Conservation (phyloP, 208 protist species). For the Acanthamoeba comandoni region DNA sequence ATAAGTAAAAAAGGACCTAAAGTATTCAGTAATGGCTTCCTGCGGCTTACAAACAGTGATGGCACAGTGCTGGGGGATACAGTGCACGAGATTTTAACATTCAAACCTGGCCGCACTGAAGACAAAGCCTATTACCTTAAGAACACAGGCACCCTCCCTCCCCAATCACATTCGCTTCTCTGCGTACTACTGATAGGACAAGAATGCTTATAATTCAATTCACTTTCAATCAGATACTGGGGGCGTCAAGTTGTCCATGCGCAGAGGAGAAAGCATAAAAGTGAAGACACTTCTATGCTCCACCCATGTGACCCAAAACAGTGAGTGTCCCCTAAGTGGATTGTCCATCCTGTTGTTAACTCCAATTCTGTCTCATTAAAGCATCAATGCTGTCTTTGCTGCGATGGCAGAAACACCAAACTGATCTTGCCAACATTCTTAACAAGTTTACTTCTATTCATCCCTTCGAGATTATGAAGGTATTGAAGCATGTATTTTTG, state of each 20-base stretch:
- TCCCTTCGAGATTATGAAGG: constrained; percentile 61
- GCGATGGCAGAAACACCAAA: constrained; percentile 53
- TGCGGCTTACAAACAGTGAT: constrained; percentile 44
- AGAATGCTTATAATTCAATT: neutral
- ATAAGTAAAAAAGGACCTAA: constrained; percentile 67
- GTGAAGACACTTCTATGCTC: constrained; percentile 53
- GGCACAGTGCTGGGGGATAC: constrained; percentile 46
- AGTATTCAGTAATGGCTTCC: constrained; percentile 61
- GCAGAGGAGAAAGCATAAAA: constrained; percentile 66
- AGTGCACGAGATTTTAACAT: constrained; percentile 27
- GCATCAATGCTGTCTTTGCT: constrained; percentile 70
- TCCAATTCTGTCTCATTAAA: neutral
- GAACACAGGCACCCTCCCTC: neutral
- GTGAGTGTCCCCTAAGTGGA: neutral
- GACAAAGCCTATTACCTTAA: constrained; percentile 56
- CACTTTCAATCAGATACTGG: neutral
- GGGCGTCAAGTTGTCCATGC: constrained; percentile 12
- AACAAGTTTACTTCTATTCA: constrained; percentile 69
- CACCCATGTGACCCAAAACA: constrained; percentile 66
- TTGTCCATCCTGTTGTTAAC: no score
- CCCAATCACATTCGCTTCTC: no score
- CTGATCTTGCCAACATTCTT: constrained; percentile 58
- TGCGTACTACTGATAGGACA: neutral
- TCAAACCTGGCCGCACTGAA: constrained; percentile 22
- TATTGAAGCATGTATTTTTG: neutral